Evolutionary conservation across 306 rosid species (phyloP).

Genomic region (Corylus avellana): DNA sequence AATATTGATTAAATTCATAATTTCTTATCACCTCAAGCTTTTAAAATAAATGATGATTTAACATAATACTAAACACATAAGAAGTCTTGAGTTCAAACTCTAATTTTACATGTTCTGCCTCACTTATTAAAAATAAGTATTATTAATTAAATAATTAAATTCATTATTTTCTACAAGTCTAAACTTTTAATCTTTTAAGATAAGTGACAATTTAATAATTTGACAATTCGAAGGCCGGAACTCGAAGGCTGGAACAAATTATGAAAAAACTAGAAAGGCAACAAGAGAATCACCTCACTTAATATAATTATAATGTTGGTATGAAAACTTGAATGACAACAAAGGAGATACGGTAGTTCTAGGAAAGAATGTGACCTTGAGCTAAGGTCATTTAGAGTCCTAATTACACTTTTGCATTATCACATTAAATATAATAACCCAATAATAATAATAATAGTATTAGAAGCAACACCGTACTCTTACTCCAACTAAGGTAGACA

Average conservation of each 20-base stretch:
- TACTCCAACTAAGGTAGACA: constrained; percentile 8
- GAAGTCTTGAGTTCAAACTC: no score
- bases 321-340: constrained; percentile 26
- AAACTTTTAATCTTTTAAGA: no score
- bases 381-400: constrained; percentile 58
- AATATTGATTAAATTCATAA: no score
- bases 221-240: no score
- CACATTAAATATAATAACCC: constrained; percentile 24
- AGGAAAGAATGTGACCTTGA: constrained; percentile 91
- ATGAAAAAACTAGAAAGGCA: not conserved
- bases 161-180: no score
- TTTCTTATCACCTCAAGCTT: no score
- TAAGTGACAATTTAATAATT: not conserved
- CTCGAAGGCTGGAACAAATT: constrained; percentile 16
- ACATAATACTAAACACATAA: no score
- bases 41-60: no score
- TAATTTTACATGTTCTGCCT: no score
- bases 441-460: constrained; percentile 25
- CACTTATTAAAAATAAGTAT: no score
- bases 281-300: constrained; percentile 32
- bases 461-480: constrained; percentile 32
- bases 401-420: constrained; percentile 29
- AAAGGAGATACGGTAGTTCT: constrained; percentile 31
- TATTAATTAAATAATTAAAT: no score
- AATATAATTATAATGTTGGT: constrained; percentile 8